Percentiles rank a stretch among this genome's conserved stretches.
These are phyloP conservation scores for Eragrostis tef DNA, from an alignment of 202 grass and related monocot species.

Conservation along the genomic window DNA sequence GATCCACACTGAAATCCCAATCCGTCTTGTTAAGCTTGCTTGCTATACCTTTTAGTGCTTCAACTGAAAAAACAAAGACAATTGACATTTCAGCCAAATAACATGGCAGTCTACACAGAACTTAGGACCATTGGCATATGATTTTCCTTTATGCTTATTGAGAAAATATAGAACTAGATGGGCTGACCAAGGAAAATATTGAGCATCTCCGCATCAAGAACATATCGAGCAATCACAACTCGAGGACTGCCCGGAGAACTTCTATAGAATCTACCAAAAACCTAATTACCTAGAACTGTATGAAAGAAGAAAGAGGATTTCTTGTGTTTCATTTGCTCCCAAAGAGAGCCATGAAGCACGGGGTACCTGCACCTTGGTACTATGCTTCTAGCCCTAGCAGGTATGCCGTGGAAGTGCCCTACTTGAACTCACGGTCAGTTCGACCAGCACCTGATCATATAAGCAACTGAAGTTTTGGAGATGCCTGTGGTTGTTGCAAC, in stretches of 20 bases:
- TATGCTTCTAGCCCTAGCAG: neutral
- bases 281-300: neutral
- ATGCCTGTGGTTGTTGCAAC: neutral
- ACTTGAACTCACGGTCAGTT: neutral
- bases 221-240: neutral
- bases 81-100: slow-evolving; percentile 25
- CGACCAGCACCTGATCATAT: neutral
- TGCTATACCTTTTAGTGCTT: slow-evolving; percentile 75
- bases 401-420: neutral
- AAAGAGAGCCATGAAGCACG: neutral
- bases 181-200: slow-evolving; percentile 1
- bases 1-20: slow-evolving; percentile 86
- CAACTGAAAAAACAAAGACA: slow-evolving; percentile 57
- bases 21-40: slow-evolving; percentile 70
- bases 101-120: neutral
- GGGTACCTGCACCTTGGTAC: neutral
- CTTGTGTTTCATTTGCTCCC: neutral
- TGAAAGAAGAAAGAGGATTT: neutral
- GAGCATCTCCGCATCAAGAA: neutral
- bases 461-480: neutral
- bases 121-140: neutral
- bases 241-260: neutral
- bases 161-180: neutral
- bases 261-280: neutral
- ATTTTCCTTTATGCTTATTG: slow-evolving; percentile 8